Evolutionary conservation across 768 basidiomycete species (phyloP), one percentile per base, ranked within the genome.

Genomic region (Ramaria sp.): DNA sequence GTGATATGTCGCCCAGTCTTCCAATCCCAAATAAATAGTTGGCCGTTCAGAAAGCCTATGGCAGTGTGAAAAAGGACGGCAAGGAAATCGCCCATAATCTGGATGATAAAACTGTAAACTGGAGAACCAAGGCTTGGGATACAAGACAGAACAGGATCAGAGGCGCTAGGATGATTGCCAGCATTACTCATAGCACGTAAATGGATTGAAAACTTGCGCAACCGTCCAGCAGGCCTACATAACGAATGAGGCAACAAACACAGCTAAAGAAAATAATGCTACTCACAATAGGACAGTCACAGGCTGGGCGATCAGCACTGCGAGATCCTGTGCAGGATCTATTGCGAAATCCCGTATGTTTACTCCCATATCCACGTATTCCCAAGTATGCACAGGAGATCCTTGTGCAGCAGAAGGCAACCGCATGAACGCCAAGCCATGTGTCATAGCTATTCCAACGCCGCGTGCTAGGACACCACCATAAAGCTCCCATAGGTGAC

Each of bases 11-110:
- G 61, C 5, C 81, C 81, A 4, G 77, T 80, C 63, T 78, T 79
- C 86, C 85, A 87, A 54, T 86, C 75, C 83, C 82, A 87, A 22
- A 83, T 68, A 22, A 76, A 68, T 12, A 86, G 65, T 61, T 81
- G 77, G 31, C 73, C 76, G 12, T 67, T 61, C 61, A 22, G 45
- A 70, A 70, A 34, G 57, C 58, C 39, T 68, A 70, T 7, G 58
- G 57, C 56, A 67, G 67, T 51, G 70, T 60, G 53, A 79, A 78
- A 47, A 7, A 80, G 69, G 39, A 86, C 66, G 12, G 74, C 80
- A 17, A 86, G 60, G 31, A 72, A 70, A 31, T 82, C 74, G 9
- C 73, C 74, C 50, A 76, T 78, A 13, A 83, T 69, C 65, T 84
- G 83, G n/a, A 87, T 72, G 38, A 70, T 67, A 60, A 74, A 80